Evolutionary conservation across 208 protist species (phyloP).

Genomic region (Wallacemonas collosoma): DNA sequence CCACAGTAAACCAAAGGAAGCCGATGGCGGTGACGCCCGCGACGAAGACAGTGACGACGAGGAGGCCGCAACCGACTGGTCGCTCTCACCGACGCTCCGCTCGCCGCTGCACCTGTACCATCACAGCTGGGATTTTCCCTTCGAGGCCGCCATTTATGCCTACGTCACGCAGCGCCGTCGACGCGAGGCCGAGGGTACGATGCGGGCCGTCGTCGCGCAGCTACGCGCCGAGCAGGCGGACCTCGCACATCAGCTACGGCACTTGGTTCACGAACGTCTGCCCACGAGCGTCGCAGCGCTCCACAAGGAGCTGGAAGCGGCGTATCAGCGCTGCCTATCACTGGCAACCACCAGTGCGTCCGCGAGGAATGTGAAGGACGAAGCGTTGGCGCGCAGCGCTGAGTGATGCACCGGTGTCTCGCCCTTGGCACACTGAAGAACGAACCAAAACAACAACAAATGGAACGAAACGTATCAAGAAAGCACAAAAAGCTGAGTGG

Average conservation of each 20-base stretch:
- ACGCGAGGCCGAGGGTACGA: background rate
- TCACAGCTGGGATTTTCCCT: conserved; percentile 11
- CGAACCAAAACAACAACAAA: background rate
- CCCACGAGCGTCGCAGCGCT: background rate
- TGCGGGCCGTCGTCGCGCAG: background rate
- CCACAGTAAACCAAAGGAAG: background rate
- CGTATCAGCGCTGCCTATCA: background rate
- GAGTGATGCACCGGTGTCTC: no score
- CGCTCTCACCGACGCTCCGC: background rate
- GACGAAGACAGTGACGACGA: background rate
- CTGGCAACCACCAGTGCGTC: background rate
- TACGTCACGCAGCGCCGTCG: conserved; percentile 7
- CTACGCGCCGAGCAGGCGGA: background rate
- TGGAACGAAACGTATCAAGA: background rate
- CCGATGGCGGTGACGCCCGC: background rate
- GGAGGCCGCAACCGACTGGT: background rate
- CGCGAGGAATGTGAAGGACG: background rate
- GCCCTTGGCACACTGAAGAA: background rate
- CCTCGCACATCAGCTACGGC: background rate
- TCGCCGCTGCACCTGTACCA: conserved; percentile 8
- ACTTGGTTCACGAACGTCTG: background rate
- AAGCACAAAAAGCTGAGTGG: no score
- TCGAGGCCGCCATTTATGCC: conserved; percentile 9
- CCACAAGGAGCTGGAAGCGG: conserved; percentile 3
- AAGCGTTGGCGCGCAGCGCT: background rate